Conservation (phyloP, 2,329 filamentous ascomycete genomes). For the Fusarium gaditjirri region DNA sequence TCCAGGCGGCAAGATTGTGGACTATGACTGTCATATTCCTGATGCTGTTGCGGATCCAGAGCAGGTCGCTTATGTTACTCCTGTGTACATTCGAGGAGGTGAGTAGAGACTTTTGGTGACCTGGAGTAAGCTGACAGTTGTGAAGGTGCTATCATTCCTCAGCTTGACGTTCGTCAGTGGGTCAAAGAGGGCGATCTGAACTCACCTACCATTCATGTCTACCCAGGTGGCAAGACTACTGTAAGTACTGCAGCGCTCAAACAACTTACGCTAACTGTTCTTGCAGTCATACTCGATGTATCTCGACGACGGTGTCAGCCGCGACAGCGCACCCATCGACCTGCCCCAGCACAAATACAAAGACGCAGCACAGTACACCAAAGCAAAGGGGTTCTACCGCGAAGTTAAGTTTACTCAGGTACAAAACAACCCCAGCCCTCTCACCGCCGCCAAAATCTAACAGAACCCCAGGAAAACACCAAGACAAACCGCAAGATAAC, state of each 20-base stretch:
- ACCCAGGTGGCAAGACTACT: background rate
- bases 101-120: rapidly evolving
- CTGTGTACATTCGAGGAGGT: background rate
- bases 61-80: background rate
- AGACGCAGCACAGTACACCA: background rate
- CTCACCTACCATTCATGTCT: background rate
- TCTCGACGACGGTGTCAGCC: background rate
- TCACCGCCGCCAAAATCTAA: background rate
- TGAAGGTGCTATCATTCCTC: constrained; percentile 3
- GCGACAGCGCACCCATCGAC: background rate
- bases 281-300: constrained; percentile 1
- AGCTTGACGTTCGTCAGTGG: background rate
- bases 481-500: background rate
- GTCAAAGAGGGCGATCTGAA: background rate
- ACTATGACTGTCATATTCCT: background rate
- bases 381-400: background rate
- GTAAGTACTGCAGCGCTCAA: background rate
- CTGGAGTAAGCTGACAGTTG: background rate
- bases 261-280: rapidly evolving
- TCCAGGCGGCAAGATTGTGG: background rate
- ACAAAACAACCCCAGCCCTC: background rate
- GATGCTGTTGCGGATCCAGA: background rate
- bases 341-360: background rate
- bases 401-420: background rate
- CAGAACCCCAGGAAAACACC: background rate